Percentiles rank a stretch among this genome's conserved stretches.
These are phyloP conservation scores for Ogataea nakhonphanomensis DNA, from an alignment of 805 yeast genomes.

Conservation along the genomic window DNA sequence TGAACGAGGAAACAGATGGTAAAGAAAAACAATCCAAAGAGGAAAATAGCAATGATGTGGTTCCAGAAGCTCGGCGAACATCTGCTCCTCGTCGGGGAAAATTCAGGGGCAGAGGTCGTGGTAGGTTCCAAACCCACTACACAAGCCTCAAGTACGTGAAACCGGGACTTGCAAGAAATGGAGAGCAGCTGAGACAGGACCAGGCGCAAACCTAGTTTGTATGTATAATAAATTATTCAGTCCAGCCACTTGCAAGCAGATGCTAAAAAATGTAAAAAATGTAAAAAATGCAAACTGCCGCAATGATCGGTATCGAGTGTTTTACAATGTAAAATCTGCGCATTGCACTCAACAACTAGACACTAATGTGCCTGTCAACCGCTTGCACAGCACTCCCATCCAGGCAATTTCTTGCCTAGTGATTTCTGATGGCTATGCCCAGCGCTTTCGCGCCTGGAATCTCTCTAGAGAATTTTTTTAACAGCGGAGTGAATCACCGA, in stretches of 20 bases:
- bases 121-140: conserved; percentile 13
- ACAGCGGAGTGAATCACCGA: conserved; percentile 36
- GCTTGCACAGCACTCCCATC: conserved; percentile 39
- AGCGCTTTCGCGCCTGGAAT: conserved; percentile 38
- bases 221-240: background rate
- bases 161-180: conserved; percentile 25
- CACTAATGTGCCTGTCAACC: conserved; percentile 29
- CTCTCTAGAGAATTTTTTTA: conserved; percentile 33
- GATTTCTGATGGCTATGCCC: conserved; percentile 38
- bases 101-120: conserved; percentile 13
- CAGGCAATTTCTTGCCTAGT: conserved; percentile 9
- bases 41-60: conserved; percentile 2
- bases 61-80: background rate
- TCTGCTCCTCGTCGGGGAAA: background rate
- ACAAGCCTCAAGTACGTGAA: conserved; percentile 24
- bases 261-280: background rate
- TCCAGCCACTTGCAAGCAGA: too few species aligned
- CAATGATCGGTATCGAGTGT: conserved; percentile 42
- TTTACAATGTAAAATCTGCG: conserved; percentile 32
- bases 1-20: background rate
- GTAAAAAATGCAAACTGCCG: conserved; percentile 20
- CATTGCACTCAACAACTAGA: conserved; percentile 38
- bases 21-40: background rate
- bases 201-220: background rate
- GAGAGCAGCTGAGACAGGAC: conserved; percentile 14